Evolutionary conservation across 805 yeast species (phyloP), one percentile per base, ranked within the genome.

Genomic region (Wickerhamiella shivajii): DNA sequence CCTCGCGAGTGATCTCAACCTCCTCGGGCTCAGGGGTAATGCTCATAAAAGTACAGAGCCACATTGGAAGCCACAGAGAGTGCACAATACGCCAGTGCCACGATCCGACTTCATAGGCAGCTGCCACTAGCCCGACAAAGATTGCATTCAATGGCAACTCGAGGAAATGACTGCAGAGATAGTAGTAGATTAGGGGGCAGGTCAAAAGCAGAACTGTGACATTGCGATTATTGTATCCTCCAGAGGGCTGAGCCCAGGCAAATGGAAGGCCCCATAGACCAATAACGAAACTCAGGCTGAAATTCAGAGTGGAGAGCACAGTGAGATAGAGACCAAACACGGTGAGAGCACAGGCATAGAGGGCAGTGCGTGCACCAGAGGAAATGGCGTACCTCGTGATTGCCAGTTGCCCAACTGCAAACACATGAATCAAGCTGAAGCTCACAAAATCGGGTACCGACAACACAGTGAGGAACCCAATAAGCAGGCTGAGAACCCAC

Each of bases 1-100:
- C 34, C 25, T 31, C 34, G 17, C 20, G 18, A 7, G 34, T 19
- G 20, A 31, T 31, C n/a, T 31, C 29, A 15, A 7, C 34, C 10
- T 16, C 18, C 11, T 18, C 24, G 20, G 18, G 29, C 24, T 25
- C 34, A n/a, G 27, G 21, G 14, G 27, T 17, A 10, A 19, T 22
- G 10, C 25, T 29, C 15, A 34, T 12, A 23, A 35, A 18, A 2
- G 41, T 44, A 11, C 58, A 45, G 3, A 72, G 27, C 97, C 97
- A 87, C 4, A 73, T 65, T 3, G 96, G 93, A 24, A 74, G 52
- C 93, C 94, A 84, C 0, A 83, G 79, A 26, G 75, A 57, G 25
- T 72, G 61, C 2, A 84, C 50, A 16, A 79, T 67, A 37, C 70
- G 65, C 85, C 93, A 83, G 0, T 93, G 78, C 87, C 93, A 83